Evolutionary conservation across 2,329 filamentous ascomycete genomes (phyloP), one percentile per base, ranked within the genome.

Genomic region (Ampelomyces quisqualis): DNA sequence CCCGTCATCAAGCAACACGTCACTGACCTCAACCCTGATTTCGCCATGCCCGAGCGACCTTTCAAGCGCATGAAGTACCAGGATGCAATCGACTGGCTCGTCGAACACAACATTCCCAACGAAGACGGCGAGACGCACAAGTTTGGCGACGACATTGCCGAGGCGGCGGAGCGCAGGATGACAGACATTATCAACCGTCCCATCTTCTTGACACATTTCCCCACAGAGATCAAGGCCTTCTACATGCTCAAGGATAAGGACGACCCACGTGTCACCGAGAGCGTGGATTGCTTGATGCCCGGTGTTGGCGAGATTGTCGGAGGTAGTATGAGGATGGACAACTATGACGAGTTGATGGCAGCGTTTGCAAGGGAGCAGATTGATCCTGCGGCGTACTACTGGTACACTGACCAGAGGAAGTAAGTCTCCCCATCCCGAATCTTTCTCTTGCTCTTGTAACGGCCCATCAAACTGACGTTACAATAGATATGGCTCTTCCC

Each of bases 361-460:
- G 93, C 88, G 1, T 98, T 94, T 69, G 82, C 89, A 70, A 82
- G 85, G 49, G 86, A 96, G 72, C 85, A 85, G 27, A 94, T 97
- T 68, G 82, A 88, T 58, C 82, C 90, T 14, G 80, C 80, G 57
- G 84, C 85, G 31, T 97, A 97, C 74, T 97, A 94, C 78, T 98
- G 93, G 93, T 98, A 97, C 75, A 94, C 90, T 21, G 93, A 96
- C 73, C 90, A 95, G 80, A 79, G 90, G 67, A 95, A 93, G 88
- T 90, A 73, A 77, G 85, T 82, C 18, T 13, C 33, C 30, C 22
- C 32, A 8, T 11, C 30, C n/a, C 15, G 14, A 15, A 19, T 28
- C 39, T n/a, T 18, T 14, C 22, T 33, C 7, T 26, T 24, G n/a
- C 7, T 36, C 5, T n/a, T 24, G 22, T 18, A 24, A 37, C 40